Percentiles rank a stretch among this genome's conserved stretches.
phyloP scores from a whole-genome alignment of 2,329 filamentous ascomycete species.

The Pseudocercospora fijiensis region DNA sequence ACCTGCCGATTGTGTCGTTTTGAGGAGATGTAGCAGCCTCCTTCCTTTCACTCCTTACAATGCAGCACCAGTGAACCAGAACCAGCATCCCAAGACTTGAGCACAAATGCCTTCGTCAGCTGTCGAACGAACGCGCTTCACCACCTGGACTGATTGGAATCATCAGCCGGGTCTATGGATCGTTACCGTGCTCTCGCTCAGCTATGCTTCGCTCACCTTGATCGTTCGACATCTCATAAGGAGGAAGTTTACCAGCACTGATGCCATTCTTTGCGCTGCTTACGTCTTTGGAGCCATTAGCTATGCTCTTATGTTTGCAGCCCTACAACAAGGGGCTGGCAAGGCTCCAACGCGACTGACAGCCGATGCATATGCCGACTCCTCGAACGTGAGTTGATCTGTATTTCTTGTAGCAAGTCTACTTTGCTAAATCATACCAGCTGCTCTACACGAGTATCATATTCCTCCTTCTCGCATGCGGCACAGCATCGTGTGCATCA shows the following conservation, averaged over 20 bases:
- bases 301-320: constrained; percentile 8
- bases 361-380: neutral
- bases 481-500: neutral
- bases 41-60: neutral
- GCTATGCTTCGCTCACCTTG: constrained; percentile 4
- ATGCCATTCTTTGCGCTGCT: neutral
- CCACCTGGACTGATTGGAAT: neutral
- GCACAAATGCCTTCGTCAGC: constrained; percentile 3
- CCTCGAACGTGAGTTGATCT: neutral
- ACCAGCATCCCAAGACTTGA: neutral
- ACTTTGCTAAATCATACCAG: neutral
- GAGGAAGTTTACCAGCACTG: neutral
- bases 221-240: neutral
- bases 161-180: constrained; percentile 7
- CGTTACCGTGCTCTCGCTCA: neutral
- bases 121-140: constrained; percentile 1
- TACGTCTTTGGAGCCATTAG: neutral
- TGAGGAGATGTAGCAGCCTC: neutral
- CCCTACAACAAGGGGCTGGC: constrained; percentile 1
- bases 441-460: constrained; percentile 2
- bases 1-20: neutral
- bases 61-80: neutral
- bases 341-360: neutral
- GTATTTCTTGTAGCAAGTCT: neutral
- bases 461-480: constrained; percentile 9